phyloP scores from a whole-genome alignment of 2,329 filamentous ascomycete genomes.

The Triangularia setosa region DNA sequence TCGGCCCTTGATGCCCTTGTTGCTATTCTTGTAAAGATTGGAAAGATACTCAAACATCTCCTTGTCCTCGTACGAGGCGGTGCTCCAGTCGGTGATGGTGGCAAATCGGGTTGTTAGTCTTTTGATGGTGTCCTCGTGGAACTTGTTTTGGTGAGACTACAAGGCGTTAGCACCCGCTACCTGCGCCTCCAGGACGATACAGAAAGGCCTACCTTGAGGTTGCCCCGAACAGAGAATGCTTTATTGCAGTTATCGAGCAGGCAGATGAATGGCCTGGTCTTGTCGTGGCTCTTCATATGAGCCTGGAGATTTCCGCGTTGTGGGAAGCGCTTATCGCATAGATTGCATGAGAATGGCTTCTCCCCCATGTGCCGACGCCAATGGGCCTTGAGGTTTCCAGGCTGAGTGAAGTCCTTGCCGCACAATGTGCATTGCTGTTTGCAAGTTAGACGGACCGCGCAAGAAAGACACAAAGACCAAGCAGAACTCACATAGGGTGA shows the following conservation, averaged over 20 bases:
- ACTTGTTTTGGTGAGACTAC: slow-evolving; percentile 89
- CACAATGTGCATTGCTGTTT: slow-evolving; percentile 67
- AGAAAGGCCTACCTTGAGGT: slow-evolving; percentile 68
- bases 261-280: slow-evolving; percentile 76
- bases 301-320: slow-evolving; percentile 82
- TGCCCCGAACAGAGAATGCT: slow-evolving; percentile 84
- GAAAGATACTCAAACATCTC: slow-evolving; percentile 83
- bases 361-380: slow-evolving; percentile 84
- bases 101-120: slow-evolving; percentile 69
- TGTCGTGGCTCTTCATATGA: slow-evolving; percentile 76
- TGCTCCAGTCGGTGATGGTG: slow-evolving; percentile 55
- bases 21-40: slow-evolving; percentile 91
- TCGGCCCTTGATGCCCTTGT: slow-evolving; percentile 96
- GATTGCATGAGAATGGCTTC: slow-evolving; percentile 74
- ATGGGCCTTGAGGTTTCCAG: slow-evolving; percentile 88
- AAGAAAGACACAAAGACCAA: background rate
- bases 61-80: slow-evolving; percentile 63
- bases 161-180: slow-evolving; percentile 10
- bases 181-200: background rate
- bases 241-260: slow-evolving; percentile 80
- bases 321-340: slow-evolving; percentile 78
- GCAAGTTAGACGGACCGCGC: slow-evolving; percentile 23
- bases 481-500: slow-evolving; percentile 75
- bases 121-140: slow-evolving; percentile 72
- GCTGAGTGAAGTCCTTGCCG: slow-evolving; percentile 77